These are phyloP conservation scores for Meyerozyma guilliermondii DNA, from an alignment of 1,139 yeast species.

Conservation along the genomic window DNA sequence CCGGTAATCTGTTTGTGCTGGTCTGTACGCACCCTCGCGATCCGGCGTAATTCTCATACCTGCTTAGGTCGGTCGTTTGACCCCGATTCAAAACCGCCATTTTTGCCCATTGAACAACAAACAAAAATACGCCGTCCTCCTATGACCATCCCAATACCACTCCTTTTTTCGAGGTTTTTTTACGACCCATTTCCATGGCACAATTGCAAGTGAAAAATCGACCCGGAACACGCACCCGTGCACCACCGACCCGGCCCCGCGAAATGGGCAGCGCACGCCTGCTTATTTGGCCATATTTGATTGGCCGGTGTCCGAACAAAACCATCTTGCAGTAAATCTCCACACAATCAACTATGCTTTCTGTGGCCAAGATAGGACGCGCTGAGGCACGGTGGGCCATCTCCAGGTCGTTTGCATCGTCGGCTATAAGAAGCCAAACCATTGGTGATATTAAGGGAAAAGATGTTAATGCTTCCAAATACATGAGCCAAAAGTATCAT, in stretches of 20 bases:
- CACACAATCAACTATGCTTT: neutral
- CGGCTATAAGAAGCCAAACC: conserved; percentile 28
- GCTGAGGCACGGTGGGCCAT: neutral
- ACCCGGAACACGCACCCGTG: neutral
- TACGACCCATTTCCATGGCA: neutral
- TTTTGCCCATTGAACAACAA: neutral
- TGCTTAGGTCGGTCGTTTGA: neutral
- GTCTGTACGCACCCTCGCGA: neutral
- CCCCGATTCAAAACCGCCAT: neutral
- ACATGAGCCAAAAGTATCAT: conserved; percentile 75
- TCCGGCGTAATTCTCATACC: conserved; percentile 1
- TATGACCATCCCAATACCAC: neutral
- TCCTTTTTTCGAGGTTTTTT: too few species aligned
- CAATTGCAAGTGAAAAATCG: neutral
- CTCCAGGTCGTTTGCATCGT: conserved; percentile 22
- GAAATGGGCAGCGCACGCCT: neutral
- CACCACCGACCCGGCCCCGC: conserved; percentile 1
- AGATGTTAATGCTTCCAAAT: conserved; percentile 39
- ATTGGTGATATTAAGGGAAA: conserved; percentile 49
- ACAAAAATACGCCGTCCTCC: neutral
- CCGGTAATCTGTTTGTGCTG: neutral
- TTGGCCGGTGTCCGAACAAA: neutral
- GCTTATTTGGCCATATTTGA: neutral
- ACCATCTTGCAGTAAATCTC: neutral
- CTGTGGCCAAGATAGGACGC: neutral